Percentiles rank a stretch among this genome's conserved stretches.
Conservation (phyloP, 768 basidiomycete genomes). For the Hortiboletus campestris region DNA sequence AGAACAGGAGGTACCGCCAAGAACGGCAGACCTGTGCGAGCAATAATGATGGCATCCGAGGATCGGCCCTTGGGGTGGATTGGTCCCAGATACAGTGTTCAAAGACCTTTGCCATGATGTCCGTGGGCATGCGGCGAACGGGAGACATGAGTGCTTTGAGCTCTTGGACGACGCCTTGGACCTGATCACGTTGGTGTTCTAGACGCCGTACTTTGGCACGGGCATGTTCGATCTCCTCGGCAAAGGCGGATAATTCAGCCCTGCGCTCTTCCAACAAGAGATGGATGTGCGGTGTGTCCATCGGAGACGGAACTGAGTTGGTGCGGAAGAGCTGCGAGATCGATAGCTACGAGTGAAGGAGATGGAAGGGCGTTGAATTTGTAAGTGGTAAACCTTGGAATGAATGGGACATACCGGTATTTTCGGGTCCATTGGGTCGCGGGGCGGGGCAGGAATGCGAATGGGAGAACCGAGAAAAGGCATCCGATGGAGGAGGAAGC, state of each 20-base stretch:
- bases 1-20: conserved; percentile 30
- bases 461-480: background rate
- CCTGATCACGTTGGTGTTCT: conserved; percentile 13
- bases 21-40: conserved; percentile 32
- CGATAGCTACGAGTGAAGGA: conserved; percentile 13
- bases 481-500: background rate
- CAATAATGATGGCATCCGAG: conserved; percentile 21
- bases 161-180: conserved; percentile 18
- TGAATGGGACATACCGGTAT: conserved; percentile 21
- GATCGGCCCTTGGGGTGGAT: conserved; percentile 5
- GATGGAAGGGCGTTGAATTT: background rate
- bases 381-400: background rate
- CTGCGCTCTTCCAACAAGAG: conserved; percentile 19
- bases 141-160: conserved; percentile 30
- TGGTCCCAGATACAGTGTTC: conserved; percentile 21
- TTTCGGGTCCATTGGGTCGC: conserved; percentile 12
- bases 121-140: conserved; percentile 32
- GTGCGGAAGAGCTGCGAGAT: conserved; percentile 30
- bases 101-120: conserved; percentile 29
- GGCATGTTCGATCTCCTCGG: conserved; percentile 19
- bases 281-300: conserved; percentile 18
- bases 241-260: conserved; percentile 10
- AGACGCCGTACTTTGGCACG: conserved; percentile 21
- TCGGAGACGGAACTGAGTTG: conserved; percentile 27
- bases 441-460: background rate